A percentile compares a stretch with the other conserved stretches of the same genome.
Conservation (phyloP, 176 grass and related monocot species). For the Areca catechu region DNA sequence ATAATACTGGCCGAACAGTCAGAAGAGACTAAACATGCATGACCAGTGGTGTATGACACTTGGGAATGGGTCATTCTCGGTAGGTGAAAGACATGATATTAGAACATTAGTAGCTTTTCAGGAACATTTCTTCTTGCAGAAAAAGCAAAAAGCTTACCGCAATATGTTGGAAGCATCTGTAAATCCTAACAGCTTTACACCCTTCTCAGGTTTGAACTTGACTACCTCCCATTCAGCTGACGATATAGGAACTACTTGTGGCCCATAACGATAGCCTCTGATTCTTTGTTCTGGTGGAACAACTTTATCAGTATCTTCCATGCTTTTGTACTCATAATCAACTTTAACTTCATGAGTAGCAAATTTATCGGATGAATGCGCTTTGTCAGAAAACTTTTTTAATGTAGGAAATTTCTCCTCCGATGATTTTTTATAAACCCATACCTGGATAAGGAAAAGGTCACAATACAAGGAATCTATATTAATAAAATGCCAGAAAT, state of each 20-base stretch:
- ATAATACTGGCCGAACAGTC: too few relatives aligned
- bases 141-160: slow-evolving; percentile 38
- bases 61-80: too few relatives aligned
- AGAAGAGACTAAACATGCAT: too few relatives aligned
- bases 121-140: not conserved
- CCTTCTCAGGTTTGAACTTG: slow-evolving; percentile 84
- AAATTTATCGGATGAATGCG: slow-evolving; percentile 59
- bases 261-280: slow-evolving; percentile 91
- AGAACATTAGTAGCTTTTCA: too few relatives aligned
- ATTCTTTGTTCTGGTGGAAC: slow-evolving; percentile 95
- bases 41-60: too few relatives aligned
- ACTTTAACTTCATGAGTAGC: slow-evolving; percentile 90
- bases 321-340: slow-evolving; percentile 83
- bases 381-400: slow-evolving; percentile 82
- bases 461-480: not conserved
- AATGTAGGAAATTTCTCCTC: slow-evolving; percentile 91
- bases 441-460: slow-evolving; percentile 50
- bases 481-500: too few relatives aligned
- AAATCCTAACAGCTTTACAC: slow-evolving; percentile 91
- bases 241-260: slow-evolving; percentile 90
- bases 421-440: slow-evolving; percentile 94
- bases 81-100: too few relatives aligned
- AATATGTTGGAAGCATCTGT: slow-evolving; percentile 53
- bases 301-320: slow-evolving; percentile 57
- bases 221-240: slow-evolving; percentile 71